Conservation (phyloP, 306 rosid genomes). For the Gastrolobium villosum region DNA sequence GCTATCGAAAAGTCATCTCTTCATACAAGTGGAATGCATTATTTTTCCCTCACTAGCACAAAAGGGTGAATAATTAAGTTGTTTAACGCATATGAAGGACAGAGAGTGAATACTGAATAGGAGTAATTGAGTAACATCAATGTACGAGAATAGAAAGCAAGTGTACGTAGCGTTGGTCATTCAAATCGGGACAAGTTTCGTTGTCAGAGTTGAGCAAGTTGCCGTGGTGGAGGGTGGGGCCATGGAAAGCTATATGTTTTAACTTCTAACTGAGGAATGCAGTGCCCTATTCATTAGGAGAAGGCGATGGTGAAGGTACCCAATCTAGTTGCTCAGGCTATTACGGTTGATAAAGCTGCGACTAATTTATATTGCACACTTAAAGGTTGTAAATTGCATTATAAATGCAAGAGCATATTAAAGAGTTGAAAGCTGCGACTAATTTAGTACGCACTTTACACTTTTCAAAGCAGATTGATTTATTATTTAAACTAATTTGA, state of each 20-base stretch:
- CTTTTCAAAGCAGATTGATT: too few relatives aligned
- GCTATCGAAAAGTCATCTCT: background rate
- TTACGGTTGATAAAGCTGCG: background rate
- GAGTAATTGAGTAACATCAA: conserved; percentile 33
- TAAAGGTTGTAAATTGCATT: background rate
- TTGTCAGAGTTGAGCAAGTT: conserved; percentile 41
- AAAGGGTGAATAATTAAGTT: conserved; percentile 11
- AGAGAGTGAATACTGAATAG: background rate
- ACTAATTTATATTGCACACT: background rate
- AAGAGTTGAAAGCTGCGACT: too few relatives aligned
- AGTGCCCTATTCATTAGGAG: conserved; percentile 13
- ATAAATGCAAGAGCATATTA: too few relatives aligned
- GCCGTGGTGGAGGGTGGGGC: conserved; percentile 37
- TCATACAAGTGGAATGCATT: conserved; percentile 52
- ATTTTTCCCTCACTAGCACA: conserved; percentile 25
- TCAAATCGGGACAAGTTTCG: background rate
- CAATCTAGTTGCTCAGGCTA: background rate
- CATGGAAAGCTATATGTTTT: background rate
- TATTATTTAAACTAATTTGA: too few relatives aligned
- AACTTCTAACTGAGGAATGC: background rate
- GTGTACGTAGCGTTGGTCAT: background rate
- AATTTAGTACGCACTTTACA: too few relatives aligned
- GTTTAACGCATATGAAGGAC: background rate
- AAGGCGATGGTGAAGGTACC: background rate
- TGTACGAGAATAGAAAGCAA: conserved; percentile 45